Evolutionary conservation across 164 flowering plant species (phyloP), one percentile per base, ranked within the genome.

Genomic region (Malania oleifera): DNA sequence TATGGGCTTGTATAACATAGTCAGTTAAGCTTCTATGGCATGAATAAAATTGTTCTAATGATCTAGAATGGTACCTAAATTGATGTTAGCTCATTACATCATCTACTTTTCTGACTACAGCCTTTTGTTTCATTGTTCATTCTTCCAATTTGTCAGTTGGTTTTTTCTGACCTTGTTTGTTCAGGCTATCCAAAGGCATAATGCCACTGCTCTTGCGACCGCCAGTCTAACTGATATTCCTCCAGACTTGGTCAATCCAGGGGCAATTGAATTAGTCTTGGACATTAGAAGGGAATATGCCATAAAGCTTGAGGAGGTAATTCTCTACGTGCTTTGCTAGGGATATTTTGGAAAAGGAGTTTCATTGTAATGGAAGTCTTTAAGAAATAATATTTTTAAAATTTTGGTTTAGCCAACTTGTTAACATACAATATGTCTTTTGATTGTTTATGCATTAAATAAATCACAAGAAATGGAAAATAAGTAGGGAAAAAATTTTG

Each of bases 251-350:
- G 80, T 75, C 26, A 73, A 73, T 45, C 74, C 84, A n/a, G 74
- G 76, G 41, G 74, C 80, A 25, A 61, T 78, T 63, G 88, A 81
- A 67, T 70, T 88, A 51, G 78, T 80, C 23, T 70, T 78, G 57
- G 86, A 80, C 49, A 77, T 85, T 57, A 76, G 87, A 79, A 77
- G 75, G 56, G 87, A 85, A 63, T 85, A 82, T 73, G 76, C 77
- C 10, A 62, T 65, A 64, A 79, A 84, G 80, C 81, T 88, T 58
- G 87, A 81, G 59, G 77, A 83, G 90, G 92, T 88, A 55, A 51
- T 48, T 51, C n/a, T 1, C 9, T 46, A 11, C 8, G 7, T 46
- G 26, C 50, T 23, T 22, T 7, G 50, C 25, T 23, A 46, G n/a
- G 13, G 26, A 46, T 11, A 9, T 46, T 46, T 25, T 46, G 26